Base-by-base conservation (phyloP, 352 stramenopile species). In the Globisporangium radiosum region DNA sequence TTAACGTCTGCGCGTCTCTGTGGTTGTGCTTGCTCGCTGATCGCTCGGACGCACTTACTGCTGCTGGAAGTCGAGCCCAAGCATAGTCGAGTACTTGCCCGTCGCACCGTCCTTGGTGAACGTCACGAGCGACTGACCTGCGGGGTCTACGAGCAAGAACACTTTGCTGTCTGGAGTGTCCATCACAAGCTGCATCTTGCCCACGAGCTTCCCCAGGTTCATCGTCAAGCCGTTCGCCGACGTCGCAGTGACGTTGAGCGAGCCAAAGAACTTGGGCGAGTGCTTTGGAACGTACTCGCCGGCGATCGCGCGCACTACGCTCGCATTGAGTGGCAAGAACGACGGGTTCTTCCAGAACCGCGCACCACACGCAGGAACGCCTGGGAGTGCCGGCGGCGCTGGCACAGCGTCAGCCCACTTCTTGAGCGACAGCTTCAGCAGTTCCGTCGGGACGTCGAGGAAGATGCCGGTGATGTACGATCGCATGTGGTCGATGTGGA, bases 381-480 rank as follows among this genome's bases (percentile, higher is more conserved):
- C 76, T 25, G 19, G 19, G n/a, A 72, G 59, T 47, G 73, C 15
- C 1, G 66, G 40, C 1, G 72, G 63, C 33, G 69, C 5, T 1
- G 76, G 47, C 33, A 74, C 13, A 64, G 63, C 1, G 64, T 47
- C 43, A 15, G 70, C 65, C 70, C 69, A 79, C 19, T 65, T 59
- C 4, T 62, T 43, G 47, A 76, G 83, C 15, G 68, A 69, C 7
- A 69, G 65, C 52, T 87, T 71, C 42, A 90, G 56, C 37, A 84
- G 68, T 6, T 70, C 47, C 52, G 72, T 83, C 4, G 81, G 76
- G 0, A 87, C 71, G 38, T 87, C 76, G 10, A 90, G 59, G 43
- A 90, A 87, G 36, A 90, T 65, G 0, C 81, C 81, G 43, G 85
- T 69, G 8, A 88, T 58, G 58, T 90, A 88, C 52, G 76, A 81